These are phyloP conservation scores for Helianthus annuus DNA, from an alignment of 129 eudicot species.

Conservation along the genomic window DNA sequence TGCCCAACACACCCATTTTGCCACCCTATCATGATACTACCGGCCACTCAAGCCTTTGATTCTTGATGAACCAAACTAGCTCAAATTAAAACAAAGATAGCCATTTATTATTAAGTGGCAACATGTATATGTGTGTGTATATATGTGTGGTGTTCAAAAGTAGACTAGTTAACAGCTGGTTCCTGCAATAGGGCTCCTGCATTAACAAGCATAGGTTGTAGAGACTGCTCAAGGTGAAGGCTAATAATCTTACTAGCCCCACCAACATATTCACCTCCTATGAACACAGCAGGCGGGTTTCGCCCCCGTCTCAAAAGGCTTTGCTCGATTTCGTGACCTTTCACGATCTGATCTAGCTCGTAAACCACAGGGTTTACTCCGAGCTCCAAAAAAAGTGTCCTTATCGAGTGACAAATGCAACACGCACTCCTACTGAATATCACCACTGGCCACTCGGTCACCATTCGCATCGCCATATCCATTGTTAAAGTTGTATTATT, in stretches of 20 bases:
- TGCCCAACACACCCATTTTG: no score
- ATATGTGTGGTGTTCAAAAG: neutral
- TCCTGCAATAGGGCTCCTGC: slow-evolving; percentile 32
- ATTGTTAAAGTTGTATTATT: slow-evolving; percentile 22
- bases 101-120: no score
- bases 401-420: slow-evolving; percentile 51
- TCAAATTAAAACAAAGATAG: no score
- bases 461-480: slow-evolving; percentile 48
- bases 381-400: slow-evolving; percentile 35
- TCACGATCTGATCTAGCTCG: slow-evolving; percentile 47
- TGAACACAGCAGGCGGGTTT: slow-evolving; percentile 58
- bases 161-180: slow-evolving; percentile 13
- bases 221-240: slow-evolving; percentile 29
- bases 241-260: slow-evolving; percentile 32
- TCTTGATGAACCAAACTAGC: no score
- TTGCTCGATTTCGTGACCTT: slow-evolving; percentile 53
- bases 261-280: slow-evolving; percentile 30
- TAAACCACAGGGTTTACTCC: slow-evolving; percentile 54
- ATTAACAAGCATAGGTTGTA: slow-evolving; percentile 25
- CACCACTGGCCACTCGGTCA: slow-evolving; percentile 51
- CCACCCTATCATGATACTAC: no score
- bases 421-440: slow-evolving; percentile 57
- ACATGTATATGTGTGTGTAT: no score
- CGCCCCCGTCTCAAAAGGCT: slow-evolving; percentile 52
- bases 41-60: no score